A percentile compares a stretch with the other conserved stretches of the same genome.
Evolutionary conservation across 331 rosid genomes (phyloP).

Genomic region (Ulmus americana): DNA sequence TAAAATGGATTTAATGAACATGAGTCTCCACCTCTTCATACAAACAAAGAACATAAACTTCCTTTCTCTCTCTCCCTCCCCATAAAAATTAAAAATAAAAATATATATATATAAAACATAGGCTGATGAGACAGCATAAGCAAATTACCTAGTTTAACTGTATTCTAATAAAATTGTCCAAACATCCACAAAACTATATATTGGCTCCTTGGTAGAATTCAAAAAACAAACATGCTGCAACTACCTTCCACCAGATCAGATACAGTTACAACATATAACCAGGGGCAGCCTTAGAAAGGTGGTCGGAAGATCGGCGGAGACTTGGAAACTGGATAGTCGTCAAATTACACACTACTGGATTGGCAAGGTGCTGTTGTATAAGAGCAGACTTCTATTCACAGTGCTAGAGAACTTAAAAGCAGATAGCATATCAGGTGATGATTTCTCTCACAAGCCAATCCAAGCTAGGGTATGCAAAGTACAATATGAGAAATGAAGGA

Average conservation of each 20-base stretch:
- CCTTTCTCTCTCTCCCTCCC: too few relatives aligned
- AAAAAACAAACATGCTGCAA: constrained; percentile 10
- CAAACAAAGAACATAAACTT: constrained; percentile 17
- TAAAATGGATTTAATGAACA: constrained; percentile 10
- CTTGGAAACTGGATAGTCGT: constrained; percentile 22
- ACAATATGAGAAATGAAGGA: constrained; percentile 83
- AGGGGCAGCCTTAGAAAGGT: too few relatives aligned
- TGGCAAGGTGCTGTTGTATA: constrained; percentile 8
- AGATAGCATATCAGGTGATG: constrained; percentile 42
- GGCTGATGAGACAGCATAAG: not conserved
- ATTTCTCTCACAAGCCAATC: constrained; percentile 98
- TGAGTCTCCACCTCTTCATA: constrained; percentile 14
- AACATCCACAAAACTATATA: constrained; percentile 17
- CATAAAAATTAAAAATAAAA: too few relatives aligned
- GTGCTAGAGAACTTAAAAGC: constrained; percentile 24
- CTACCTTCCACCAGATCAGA: constrained; percentile 23
- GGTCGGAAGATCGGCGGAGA: not conserved
- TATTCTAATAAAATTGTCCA: constrained; percentile 13
- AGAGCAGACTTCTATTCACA: constrained; percentile 33
- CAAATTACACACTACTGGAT: constrained; percentile 25
- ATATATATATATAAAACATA: too few relatives aligned
- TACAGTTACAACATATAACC: constrained; percentile 3
- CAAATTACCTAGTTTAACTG: constrained; percentile 13
- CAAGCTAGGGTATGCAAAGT: constrained; percentile 93
- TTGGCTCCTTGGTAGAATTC: constrained; percentile 15